Base-by-base conservation (phyloP, 1,139 yeast genomes). In the Diutina ranongensis region DNA sequence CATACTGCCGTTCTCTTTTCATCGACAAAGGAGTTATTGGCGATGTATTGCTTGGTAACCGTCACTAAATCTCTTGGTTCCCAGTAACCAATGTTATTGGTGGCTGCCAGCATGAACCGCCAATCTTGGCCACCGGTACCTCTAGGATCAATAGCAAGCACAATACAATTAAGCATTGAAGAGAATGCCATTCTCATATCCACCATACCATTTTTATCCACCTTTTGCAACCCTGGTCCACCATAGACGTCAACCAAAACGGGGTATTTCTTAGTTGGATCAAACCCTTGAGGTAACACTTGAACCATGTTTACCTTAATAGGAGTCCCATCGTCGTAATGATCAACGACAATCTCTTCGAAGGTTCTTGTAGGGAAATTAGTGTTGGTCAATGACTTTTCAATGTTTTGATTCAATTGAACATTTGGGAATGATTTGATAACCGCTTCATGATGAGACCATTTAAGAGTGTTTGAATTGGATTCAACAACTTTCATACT, bases 171-270 rank as follows among this genome's bases (percentile, higher is more conserved):
- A 46, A 84, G 63, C 3, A 75, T 67, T 1, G 95, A 78, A 13
- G 86, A 75, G 1, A 82, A 74, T 9, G 82, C 71, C 44, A 83
- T 83, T 56, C 83, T 84, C 59, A 86, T 86, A 35, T 77, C 83
- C 40, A 81, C 62, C 1, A 61, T 57, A 52, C 73, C 82, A 36
- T 66, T 57, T 47, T 81, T 74, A 42, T 66, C 72, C 4, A 83
- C 83, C 31, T 76, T 73, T 57, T 83, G 92, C 1, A 95, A 83
- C 0, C 95, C 96, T 0, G 99, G 99, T 0, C 97, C 98, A 3
- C 95, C 97, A 59, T 92, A 92, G 4, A 81, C 86, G 53, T 79
- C 80, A 22, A 89, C 95, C 48, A 92, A 62, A 3, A 92, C 60
- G 0, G 97, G 97, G 58, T 89, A 81, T 57, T 81, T 77, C 48